phyloP scores from a whole-genome alignment of 2,329 filamentous ascomycete genomes.

The Fusarium duplospermum region DNA sequence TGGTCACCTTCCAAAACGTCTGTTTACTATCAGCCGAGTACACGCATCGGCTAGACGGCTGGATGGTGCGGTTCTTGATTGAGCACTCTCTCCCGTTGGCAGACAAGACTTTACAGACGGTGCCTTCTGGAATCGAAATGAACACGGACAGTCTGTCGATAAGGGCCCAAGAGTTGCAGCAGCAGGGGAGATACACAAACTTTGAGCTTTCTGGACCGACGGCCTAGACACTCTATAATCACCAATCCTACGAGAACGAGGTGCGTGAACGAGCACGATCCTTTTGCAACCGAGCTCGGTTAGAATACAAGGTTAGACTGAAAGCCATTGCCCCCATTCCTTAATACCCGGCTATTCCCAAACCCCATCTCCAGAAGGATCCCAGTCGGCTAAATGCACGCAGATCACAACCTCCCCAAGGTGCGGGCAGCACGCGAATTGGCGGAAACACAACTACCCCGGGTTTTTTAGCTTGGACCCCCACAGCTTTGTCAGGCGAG shows the following conservation, averaged over 20 bases:
- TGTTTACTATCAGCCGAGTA: constrained; percentile 23
- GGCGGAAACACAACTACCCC: constrained; percentile 7
- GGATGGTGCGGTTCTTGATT: constrained; percentile 35
- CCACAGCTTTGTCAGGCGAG: background rate
- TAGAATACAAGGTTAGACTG: background rate
- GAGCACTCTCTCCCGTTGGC: constrained; percentile 23
- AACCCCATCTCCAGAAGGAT: background rate
- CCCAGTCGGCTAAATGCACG: constrained; percentile 1
- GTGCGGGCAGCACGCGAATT: constrained; percentile 13
- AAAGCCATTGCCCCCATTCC: background rate
- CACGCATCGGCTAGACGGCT: constrained; percentile 30
- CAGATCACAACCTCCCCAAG: background rate
- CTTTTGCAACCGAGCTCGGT: background rate
- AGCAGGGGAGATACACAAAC: background rate
- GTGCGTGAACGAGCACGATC: background rate
- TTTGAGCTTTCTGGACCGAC: background rate
- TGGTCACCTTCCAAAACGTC: constrained; percentile 31
- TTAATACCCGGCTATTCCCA: background rate
- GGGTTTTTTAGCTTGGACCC: background rate
- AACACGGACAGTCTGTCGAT: background rate
- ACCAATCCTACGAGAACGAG: background rate
- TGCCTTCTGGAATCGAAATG: background rate
- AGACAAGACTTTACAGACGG: background rate
- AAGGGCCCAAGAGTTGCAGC: background rate
- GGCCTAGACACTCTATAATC: too few relatives aligned